Base-by-base conservation (phyloP, 106 monocot species). In the Dendrobium catenatum region DNA sequence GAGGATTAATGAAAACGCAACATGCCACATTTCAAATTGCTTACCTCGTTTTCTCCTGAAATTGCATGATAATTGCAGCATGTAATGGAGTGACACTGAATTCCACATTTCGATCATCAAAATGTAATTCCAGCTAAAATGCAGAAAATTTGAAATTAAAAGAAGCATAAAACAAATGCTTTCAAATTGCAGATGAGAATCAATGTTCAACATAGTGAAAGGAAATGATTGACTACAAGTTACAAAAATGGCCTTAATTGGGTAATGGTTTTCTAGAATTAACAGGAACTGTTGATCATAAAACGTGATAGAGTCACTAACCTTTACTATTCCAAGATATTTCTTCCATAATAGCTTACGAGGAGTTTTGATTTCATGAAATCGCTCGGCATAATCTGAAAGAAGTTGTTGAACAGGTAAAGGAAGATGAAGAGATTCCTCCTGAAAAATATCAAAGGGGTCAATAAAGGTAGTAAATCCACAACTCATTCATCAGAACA, bases 321-420 rank as follows among this genome's bases (percentile, higher is more conserved):
- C 99, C 99, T 99, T 95, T 55, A 99, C 91, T 6, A 83, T 89
- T 83, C 99, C 99, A 68, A 99, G 87, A 78, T 99, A 95, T 86
- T 93, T 93, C 83, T 90, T 91, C 99, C 99, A 99, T 67, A 89
- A 78, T 49, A 99, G 86, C 83, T 95, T 99, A 2, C 99, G 93
- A 78, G 99, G 99, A 56, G 93, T 82, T 88, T 99, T 99, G 55
- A 99, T 87, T 80, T 93, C 88, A 82, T 99, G 95, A 87, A 88
- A 99, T 68, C 88, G 91, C 73, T 90, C 93, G 16, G 93, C 91
- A 89, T 93, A 99, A 85, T 99, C 99, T 81, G 91, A 93, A 74
- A 99, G 88, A 31, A 95, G 55, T 82, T 85, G 85, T 44, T 99
- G 89, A 76, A 99, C 84, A 73, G 91, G 84, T 73, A 80, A 48